These are phyloP conservation scores for Suillus subluteus DNA, from an alignment of 768 basidiomycete genomes.

Conservation along the genomic window DNA sequence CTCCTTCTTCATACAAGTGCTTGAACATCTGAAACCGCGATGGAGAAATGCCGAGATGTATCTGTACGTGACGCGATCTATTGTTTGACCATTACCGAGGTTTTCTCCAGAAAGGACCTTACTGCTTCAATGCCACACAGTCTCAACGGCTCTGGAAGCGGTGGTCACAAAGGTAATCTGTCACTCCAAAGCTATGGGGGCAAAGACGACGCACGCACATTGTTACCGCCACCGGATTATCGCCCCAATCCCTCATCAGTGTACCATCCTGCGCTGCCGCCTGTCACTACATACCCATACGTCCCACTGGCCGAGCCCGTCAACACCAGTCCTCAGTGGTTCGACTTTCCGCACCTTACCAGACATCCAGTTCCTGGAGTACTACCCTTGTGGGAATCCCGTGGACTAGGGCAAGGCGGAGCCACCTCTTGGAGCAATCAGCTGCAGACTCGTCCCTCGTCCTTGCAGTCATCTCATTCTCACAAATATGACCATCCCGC, in stretches of 20 bases:
- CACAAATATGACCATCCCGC: constrained; percentile 17
- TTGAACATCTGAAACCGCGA: constrained; percentile 30
- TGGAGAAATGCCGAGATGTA: constrained; percentile 38
- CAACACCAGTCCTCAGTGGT: constrained; percentile 25
- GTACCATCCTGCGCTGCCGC: constrained; percentile 17
- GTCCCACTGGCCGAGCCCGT: constrained; percentile 18
- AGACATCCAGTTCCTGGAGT: constrained; percentile 29
- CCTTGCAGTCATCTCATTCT: not conserved
- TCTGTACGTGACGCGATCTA: constrained; percentile 34
- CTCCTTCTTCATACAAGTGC: constrained; percentile 31
- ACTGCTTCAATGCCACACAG: constrained; percentile 31
- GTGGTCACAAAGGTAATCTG: constrained; percentile 16
- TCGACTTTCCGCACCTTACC: constrained; percentile 31
- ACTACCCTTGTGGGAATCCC: constrained; percentile 17
- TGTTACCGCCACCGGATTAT: constrained; percentile 17
- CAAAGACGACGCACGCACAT: constrained; percentile 16
- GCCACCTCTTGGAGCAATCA: constrained; percentile 13
- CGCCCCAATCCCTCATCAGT: constrained; percentile 18
- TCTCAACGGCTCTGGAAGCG: constrained; percentile 27
- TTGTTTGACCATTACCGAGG: constrained; percentile 37
- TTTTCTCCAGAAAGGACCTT: constrained; percentile 31
- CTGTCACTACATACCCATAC: constrained; percentile 19
- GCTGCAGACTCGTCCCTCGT: not conserved
- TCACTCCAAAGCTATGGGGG: not conserved
- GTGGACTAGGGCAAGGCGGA: not conserved